These are phyloP conservation scores for Raphanus hybrid DNA, from an alignment of 441 rosid species.

Conservation along the genomic window DNA sequence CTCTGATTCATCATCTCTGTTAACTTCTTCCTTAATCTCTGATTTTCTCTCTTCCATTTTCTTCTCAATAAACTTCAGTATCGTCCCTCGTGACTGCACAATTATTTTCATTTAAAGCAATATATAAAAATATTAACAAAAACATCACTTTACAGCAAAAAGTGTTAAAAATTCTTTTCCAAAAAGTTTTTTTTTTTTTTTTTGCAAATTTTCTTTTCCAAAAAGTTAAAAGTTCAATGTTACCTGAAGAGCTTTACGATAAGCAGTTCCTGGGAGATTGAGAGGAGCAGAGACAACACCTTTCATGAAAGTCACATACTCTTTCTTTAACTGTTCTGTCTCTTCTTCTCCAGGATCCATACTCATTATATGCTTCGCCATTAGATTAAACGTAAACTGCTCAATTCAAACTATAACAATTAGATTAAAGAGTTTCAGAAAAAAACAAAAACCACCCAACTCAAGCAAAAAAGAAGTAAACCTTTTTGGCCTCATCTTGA, in stretches of 20 bases:
- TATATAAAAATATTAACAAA: background rate
- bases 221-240: background rate
- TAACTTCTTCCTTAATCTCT: slow-evolving; percentile 42
- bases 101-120: background rate
- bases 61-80: slow-evolving; percentile 72
- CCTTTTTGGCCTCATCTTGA: slow-evolving; percentile 96
- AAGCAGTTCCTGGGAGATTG: slow-evolving; percentile 93
- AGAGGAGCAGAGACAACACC: slow-evolving; percentile 97
- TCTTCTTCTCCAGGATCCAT: slow-evolving; percentile 87
- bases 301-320: slow-evolving; percentile 98
- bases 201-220: no score
- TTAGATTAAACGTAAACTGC: slow-evolving; percentile 93
- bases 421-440: background rate
- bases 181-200: no score
- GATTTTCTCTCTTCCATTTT: slow-evolving; percentile 73
- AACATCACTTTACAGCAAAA: slow-evolving; percentile 11
- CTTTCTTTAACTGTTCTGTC: slow-evolving; percentile 85
- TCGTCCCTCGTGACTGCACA: slow-evolving; percentile 79
- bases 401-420: background rate
- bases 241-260: slow-evolving; percentile 86
- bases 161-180: background rate
- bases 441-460: background rate
- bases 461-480: slow-evolving; percentile 17
- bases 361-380: slow-evolving; percentile 97
- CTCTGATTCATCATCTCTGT: slow-evolving; percentile 62